Evolutionary conservation across 352 stramenopile species (phyloP).

Genomic region (Globisporangium acanthophoron): DNA sequence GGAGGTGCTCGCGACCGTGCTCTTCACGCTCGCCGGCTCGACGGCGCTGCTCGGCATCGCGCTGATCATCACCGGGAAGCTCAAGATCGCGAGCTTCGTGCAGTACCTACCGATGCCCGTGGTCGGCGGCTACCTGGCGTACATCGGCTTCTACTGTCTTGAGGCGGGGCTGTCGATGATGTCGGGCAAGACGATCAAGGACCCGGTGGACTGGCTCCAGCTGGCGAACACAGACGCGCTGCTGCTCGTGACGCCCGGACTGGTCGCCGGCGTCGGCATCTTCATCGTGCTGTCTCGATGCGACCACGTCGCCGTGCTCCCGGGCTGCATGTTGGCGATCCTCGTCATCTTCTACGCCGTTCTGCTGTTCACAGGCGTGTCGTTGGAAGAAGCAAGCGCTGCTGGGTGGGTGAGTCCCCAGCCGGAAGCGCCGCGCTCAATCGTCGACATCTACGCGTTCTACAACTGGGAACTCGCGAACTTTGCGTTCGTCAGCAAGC

Average conservation of each 20-base stretch:
- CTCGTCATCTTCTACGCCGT: slow-evolving; percentile 81
- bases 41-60: slow-evolving; percentile 91
- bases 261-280: slow-evolving; percentile 78
- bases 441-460: slow-evolving; percentile 76
- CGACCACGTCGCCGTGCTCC: slow-evolving; percentile 83
- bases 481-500: slow-evolving; percentile 47
- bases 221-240: slow-evolving; percentile 74
- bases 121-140: slow-evolving; percentile 97
- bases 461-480: slow-evolving; percentile 69
- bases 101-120: slow-evolving; percentile 97
- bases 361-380: slow-evolving; percentile 66
- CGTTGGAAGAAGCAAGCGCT: slow-evolving; percentile 85
- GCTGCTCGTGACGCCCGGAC: slow-evolving; percentile 80
- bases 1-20: slow-evolving; percentile 89
- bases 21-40: slow-evolving; percentile 90
- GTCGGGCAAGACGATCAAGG: slow-evolving; percentile 89
- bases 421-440: slow-evolving; percentile 45
- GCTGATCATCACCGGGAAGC: slow-evolving; percentile 93
- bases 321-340: slow-evolving; percentile 84
- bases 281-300: slow-evolving; percentile 81
- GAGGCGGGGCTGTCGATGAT: slow-evolving; percentile 82
- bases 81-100: slow-evolving; percentile 94
- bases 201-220: slow-evolving; percentile 77
- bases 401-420: slow-evolving; percentile 90
- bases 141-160: slow-evolving; percentile 93